A percentile compares a stretch with the other conserved stretches of the same genome.
phyloP scores from a whole-genome alignment of 345 rosid species.

The Pseudoturritis turrita region DNA sequence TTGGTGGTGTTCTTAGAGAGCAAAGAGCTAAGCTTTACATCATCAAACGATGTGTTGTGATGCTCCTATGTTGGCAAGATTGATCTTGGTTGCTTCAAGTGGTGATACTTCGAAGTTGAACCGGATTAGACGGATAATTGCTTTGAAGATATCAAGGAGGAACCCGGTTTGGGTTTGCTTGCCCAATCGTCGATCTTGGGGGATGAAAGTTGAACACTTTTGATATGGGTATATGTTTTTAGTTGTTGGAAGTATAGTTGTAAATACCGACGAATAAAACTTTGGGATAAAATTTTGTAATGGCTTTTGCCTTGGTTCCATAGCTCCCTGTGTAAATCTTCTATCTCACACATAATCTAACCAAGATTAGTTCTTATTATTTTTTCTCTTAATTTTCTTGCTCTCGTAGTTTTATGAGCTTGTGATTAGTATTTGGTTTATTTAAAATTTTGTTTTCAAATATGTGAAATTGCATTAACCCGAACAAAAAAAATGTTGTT shows the following conservation, averaged over 20 bases:
- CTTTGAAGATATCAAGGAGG: not conserved
- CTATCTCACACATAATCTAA: conserved; percentile 25
- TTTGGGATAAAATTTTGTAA: conserved; percentile 22
- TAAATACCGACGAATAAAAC: conserved; percentile 17
- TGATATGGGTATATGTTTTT: not conserved
- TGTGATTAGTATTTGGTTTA: not conserved
- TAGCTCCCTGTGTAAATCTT: conserved; percentile 12
- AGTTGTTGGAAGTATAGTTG: conserved; percentile 5
- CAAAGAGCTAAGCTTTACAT: conserved; percentile 85
- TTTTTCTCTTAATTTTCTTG: not conserved
- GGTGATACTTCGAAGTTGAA: not conserved
- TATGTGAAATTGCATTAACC: not conserved
- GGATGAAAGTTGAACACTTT: conserved; percentile 9
- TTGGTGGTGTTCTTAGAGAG: conserved; percentile 73
- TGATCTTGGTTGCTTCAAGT: conserved; percentile 26
- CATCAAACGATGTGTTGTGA: conserved; percentile 79
- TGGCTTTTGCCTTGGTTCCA: conserved; percentile 20
- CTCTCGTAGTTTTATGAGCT: not conserved
- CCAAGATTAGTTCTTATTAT: conserved; percentile 2
- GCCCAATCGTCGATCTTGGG: not conserved
- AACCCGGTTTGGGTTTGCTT: conserved; percentile 2
- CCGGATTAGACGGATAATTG: conserved; percentile 1
- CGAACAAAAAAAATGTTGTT: not conserved
- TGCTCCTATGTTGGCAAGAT: conserved; percentile 87
- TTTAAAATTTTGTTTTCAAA: not conserved